Evolutionary conservation across 495 filamentous ascomycete genomes (phyloP), one percentile per base, ranked within the genome.

Genomic region (Trichodelitschia bisporula): DNA sequence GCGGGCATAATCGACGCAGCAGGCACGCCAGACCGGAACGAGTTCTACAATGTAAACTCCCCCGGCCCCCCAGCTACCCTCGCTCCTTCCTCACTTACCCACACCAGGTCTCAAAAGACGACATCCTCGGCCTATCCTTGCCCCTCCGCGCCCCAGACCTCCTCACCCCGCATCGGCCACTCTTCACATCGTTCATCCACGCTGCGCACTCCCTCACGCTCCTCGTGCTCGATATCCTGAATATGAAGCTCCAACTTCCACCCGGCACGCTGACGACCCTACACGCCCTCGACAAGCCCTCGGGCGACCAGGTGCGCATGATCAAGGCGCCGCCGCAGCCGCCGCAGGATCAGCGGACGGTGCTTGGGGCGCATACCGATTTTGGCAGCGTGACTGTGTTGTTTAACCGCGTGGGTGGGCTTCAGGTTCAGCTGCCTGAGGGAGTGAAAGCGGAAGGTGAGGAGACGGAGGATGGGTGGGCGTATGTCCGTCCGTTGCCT

Each of bases 21-120:
- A 12, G 68, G 66, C 3, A 67, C 55, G 4, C 42, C 46, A 18
- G 64, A 69, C 32, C 49, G 57, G 25, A 66, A 66, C 41, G 66
- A 72, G 43, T 69, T 69, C 39, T 71, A 70, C 39, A 71, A 72
- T 46, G 59, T 72, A n/a, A n/a, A n/a, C n/a, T n/a, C n/a, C n/a
- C n/a, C n/a, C 21, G 17, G 47, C n/a, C n/a, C n/a, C n/a, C n/a
- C n/a, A n/a, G n/a, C n/a, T n/a, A n/a, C n/a, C n/a, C n/a, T 41
- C 15, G 30, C 13, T 28, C 28, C 36, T 20, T 18, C 17, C 24
- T 57, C 54, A 46, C 53, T n/a, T n/a, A n/a, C n/a, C n/a, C n/a
- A n/a, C n/a, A n/a, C n/a, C n/a, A n/a, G n/a, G n/a, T n/a, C 4
- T 53, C 55, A 9, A 65, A 64, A 46, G 60, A 67, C 36, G 58